These are phyloP conservation scores for Lodderomyces metapsilosis DNA, from an alignment of 1,139 yeast genomes.

Conservation along the genomic window DNA sequence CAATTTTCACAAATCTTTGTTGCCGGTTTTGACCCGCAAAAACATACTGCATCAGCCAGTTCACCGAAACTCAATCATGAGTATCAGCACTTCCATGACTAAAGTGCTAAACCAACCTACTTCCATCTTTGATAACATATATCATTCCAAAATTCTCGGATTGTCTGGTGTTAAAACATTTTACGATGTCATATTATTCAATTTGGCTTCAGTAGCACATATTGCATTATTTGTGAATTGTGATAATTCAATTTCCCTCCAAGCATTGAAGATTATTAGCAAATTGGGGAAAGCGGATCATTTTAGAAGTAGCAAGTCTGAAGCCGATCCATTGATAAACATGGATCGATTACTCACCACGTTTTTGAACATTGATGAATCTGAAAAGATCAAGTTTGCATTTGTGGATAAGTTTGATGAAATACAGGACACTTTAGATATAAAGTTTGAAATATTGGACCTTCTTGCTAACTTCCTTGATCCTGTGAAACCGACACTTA, in stretches of 20 bases:
- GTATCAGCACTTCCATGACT: constrained; percentile 30
- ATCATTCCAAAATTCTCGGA: constrained; percentile 53
- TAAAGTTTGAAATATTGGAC: constrained; percentile 59
- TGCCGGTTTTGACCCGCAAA: constrained; percentile 28
- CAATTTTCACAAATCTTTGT: constrained; percentile 25
- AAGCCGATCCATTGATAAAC: constrained; percentile 41
- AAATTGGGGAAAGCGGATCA: constrained; percentile 49
- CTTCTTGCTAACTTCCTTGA: constrained; percentile 56
- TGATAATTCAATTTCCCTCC: constrained; percentile 48
- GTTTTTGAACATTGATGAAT: constrained; percentile 72
- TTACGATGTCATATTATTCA: constrained; percentile 68
- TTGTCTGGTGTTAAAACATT: constrained; percentile 63
- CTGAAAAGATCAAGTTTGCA: constrained; percentile 64
- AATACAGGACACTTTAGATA: constrained; percentile 33
- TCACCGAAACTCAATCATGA: constrained; percentile 16
- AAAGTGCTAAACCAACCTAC: constrained; percentile 24
- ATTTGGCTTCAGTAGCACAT: constrained; percentile 67
- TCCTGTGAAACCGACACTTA: constrained; percentile 45
- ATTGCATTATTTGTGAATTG: constrained; percentile 71
- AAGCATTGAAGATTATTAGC: constrained; percentile 54
- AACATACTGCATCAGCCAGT: constrained; percentile 11
- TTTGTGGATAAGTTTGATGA: constrained; percentile 69
- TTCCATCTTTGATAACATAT: constrained; percentile 50
- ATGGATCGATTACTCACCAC: constrained; percentile 70
- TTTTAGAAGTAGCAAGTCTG: constrained; percentile 32